phyloP scores from a whole-genome alignment of 2,329 filamentous ascomycete species.

The Pseudogymnoascus sp. region DNA sequence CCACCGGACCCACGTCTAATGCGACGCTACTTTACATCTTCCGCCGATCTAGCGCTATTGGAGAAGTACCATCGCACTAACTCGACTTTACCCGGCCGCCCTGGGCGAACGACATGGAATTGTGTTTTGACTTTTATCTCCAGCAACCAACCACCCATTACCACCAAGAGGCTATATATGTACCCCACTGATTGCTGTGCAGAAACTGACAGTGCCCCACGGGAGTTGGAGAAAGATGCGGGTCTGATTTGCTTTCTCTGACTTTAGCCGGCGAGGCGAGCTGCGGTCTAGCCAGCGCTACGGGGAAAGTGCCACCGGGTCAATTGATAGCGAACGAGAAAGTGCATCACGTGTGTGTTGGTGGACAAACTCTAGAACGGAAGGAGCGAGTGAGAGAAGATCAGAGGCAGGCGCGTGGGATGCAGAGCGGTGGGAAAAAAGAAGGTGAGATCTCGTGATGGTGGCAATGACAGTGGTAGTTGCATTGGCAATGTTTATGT shows the following conservation, averaged over 20 bases:
- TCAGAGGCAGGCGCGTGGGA: not conserved
- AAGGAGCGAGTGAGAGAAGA: not conserved
- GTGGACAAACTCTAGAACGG: not conserved
- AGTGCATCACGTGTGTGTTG: not conserved
- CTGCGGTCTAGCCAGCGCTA: not conserved
- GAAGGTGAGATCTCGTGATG: not conserved
- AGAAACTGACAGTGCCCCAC: not conserved
- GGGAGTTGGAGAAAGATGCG: constrained; percentile 6
- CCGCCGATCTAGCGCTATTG: constrained; percentile 6
- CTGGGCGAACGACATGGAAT: not conserved
- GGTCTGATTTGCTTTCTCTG: not conserved
- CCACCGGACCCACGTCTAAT: not conserved
- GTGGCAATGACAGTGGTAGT: not conserved
- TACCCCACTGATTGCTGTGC: not conserved
- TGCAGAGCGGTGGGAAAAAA: not conserved
- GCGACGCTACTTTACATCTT: constrained; percentile 2
- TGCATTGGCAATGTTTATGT: not conserved
- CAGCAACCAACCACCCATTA: not conserved
- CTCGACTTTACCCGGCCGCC: not conserved
- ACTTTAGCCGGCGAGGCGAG: constrained; percentile 1
- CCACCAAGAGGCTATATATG: not conserved
- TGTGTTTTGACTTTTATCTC: not conserved
- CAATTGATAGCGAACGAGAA: constrained; percentile 2
- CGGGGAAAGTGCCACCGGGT: not conserved
- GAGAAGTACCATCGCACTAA: not conserved